Evolutionary conservation across 331 rosid genomes (phyloP).

Genomic region (Arachis monticola): DNA sequence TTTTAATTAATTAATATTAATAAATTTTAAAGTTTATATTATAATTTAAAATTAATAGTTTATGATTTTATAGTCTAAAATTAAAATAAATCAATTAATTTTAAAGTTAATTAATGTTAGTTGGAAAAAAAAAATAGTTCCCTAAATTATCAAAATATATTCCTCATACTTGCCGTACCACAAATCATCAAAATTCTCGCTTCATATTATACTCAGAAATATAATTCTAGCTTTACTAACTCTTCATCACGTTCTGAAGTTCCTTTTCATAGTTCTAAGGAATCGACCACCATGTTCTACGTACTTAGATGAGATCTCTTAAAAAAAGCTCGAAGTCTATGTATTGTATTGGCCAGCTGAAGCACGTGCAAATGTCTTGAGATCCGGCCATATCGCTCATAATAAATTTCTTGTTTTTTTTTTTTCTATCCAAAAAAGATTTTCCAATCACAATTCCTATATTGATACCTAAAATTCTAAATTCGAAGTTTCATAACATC

Average conservation of each 20-base stretch:
- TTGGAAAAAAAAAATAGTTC: no score
- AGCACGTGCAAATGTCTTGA: slow-evolving; percentile 78
- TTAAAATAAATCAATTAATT: no score
- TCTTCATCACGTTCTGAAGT: slow-evolving; percentile 41
- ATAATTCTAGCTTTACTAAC: slow-evolving; percentile 33
- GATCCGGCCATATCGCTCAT: slow-evolving; percentile 73
- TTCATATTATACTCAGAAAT: slow-evolving; percentile 22
- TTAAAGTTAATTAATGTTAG: no score
- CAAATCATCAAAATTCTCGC: slow-evolving; percentile 12
- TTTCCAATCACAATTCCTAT: slow-evolving; percentile 24
- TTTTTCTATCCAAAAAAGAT: slow-evolving; percentile 26
- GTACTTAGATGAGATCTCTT: slow-evolving; percentile 43
- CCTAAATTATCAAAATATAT: no score
- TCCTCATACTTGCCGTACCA: not conserved
- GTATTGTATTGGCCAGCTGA: slow-evolving; percentile 51
- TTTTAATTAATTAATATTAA: no score
- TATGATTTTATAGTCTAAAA: no score
- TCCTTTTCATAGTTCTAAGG: slow-evolving; percentile 46
- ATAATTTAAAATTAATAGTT: no score
- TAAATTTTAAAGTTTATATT: no score
- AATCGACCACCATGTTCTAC: slow-evolving; percentile 63
- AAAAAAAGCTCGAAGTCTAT: slow-evolving; percentile 38
- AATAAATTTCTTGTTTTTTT: slow-evolving; percentile 47
- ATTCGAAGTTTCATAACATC: slow-evolving; percentile 34
- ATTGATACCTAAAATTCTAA: not conserved